Evolutionary conservation across 441 rosid genomes (phyloP).

Genomic region (Pelargonium myrrhifolium): DNA sequence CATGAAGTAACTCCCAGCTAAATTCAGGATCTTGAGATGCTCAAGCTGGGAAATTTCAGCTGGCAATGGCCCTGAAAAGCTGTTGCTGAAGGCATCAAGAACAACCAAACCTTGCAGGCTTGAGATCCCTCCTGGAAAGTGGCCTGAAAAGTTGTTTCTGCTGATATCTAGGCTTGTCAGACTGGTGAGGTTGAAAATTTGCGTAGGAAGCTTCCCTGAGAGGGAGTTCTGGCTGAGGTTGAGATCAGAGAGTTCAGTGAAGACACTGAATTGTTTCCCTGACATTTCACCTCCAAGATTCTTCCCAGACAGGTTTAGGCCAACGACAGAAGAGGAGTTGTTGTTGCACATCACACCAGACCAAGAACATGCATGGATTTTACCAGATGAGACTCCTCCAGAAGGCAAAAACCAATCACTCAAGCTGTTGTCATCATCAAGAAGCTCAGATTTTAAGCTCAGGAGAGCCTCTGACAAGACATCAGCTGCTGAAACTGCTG

Average conservation of each 20-base stretch:
- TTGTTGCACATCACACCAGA: constrained; percentile 64
- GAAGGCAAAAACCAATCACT: constrained; percentile 57
- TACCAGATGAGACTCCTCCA: constrained; percentile 24
- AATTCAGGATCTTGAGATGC: constrained; percentile 57
- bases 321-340: constrained; percentile 43
- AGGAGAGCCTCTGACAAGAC: constrained; percentile 59
- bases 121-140: constrained; percentile 48
- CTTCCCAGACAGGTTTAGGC: constrained; percentile 54
- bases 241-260: constrained; percentile 57
- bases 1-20: constrained; percentile 86
- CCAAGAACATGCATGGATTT: constrained; percentile 72
- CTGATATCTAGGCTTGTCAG: constrained; percentile 68
- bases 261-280: constrained; percentile 38
- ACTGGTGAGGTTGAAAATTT: constrained; percentile 44
- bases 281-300: constrained; percentile 56
- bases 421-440: constrained; percentile 35
- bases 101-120: constrained; percentile 36
- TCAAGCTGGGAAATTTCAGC: constrained; percentile 44
- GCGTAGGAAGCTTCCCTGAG: constrained; percentile 55
- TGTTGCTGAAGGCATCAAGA: constrained; percentile 82
- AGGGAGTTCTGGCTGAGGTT: constrained; percentile 74
- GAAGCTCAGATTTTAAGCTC: constrained; percentile 58
- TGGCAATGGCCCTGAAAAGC: constrained; percentile 78
- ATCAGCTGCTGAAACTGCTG: constrained; percentile 33
- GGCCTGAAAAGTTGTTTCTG: constrained; percentile 74